Base-by-base conservation (phyloP, 2,329 filamentous ascomycete genomes). In the Aspergillus amoenus region DNA sequence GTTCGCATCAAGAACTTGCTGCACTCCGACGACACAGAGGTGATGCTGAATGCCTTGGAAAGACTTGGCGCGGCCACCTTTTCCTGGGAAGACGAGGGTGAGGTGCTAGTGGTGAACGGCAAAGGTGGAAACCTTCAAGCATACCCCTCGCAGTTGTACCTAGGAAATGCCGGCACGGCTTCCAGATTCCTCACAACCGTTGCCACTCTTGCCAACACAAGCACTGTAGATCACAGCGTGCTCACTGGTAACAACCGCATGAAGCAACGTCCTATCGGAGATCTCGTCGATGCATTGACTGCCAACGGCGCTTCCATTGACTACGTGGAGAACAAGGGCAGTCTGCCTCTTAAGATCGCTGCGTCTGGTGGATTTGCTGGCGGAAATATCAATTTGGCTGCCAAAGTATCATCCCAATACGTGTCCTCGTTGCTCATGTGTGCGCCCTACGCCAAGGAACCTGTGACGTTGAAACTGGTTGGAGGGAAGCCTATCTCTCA, bases 401-500 rank as follows among this genome's bases (percentile, higher is more conserved):
- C 94, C 1, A 97, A 94, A 42, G 89, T 97, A 15, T 99, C 94
- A 8, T 97, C 94, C n/a, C 94, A 99, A 76, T 99, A 97, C 70
- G 94, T 99, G 39, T 97, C 94, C 0, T 97, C 93, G 1, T 87
- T 99, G 62, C 81, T 99, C 51, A 95, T 99, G 91, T 95, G 92
- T 58, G 94, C 94, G 0, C 94, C 94, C 0, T 99, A 97, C 70
- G 94, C 94, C 45, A 97, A 96, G 77, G 87, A 92, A 61, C 90
- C 93, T 0, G 93, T 99, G 39, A 97, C 91, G 0, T 79, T 99
- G 63, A 88, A 88, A 41, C 82, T 99, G 40, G 88, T 97, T 12
- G 94, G 94, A n/a, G 94, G 93, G 55, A 97, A 96, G 74, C 93
- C 94, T 43, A 96, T 99, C 63, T 97, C 93, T 1, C 93, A 97